These are phyloP conservation scores for Yarrowia divulgata DNA, from an alignment of 805 yeast species.

Conservation along the genomic window DNA sequence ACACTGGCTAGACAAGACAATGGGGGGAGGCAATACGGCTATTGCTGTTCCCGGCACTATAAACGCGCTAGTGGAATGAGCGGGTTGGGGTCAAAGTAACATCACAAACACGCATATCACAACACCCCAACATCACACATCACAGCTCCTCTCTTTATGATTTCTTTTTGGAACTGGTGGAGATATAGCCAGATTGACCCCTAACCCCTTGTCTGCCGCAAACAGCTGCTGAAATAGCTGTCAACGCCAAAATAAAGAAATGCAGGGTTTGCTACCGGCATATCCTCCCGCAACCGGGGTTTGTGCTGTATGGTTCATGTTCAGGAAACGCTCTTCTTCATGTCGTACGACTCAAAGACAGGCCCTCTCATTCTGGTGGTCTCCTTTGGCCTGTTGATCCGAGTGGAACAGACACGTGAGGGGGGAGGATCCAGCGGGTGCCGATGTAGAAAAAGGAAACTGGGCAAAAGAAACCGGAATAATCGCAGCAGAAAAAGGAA, in stretches of 20 bases:
- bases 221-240: background rate
- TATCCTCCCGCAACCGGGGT: background rate
- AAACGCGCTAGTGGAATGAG: too few relatives aligned
- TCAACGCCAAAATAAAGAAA: slow-evolving; percentile 26
- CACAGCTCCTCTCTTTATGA: too few relatives aligned
- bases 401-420: background rate
- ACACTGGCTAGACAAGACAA: too few relatives aligned
- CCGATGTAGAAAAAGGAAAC: slow-evolving; percentile 3
- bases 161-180: background rate
- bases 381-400: background rate
- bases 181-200: background rate
- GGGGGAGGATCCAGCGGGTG: background rate
- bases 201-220: background rate
- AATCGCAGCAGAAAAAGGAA: too few relatives aligned
- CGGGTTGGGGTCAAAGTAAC: too few relatives aligned
- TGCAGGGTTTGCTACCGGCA: slow-evolving; percentile 20
- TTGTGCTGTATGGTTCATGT: background rate
- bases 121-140: too few relatives aligned
- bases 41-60: too few relatives aligned
- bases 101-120: too few relatives aligned
- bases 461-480: background rate
- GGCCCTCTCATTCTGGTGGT: background rate
- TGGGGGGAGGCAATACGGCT: too few relatives aligned
- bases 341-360: background rate
- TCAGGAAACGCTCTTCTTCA: too few relatives aligned